phyloP scores from a whole-genome alignment of 768 basidiomycete genomes.

The Phaeotremella fagi region DNA sequence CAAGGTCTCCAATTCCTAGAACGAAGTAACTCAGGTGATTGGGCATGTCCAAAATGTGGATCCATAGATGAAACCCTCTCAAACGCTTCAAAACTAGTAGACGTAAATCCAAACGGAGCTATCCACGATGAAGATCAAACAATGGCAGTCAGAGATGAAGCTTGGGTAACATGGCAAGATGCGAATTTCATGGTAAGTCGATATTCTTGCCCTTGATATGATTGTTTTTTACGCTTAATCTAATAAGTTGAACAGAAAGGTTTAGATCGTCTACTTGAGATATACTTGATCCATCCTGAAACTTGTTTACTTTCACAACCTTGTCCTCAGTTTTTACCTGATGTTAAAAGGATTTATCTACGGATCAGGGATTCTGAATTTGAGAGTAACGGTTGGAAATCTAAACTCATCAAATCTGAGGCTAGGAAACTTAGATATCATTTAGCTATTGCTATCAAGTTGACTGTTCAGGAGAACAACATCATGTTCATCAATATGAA shows the following conservation, averaged over 20 bases:
- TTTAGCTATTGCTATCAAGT: conserved; percentile 20
- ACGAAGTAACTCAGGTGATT: not conserved
- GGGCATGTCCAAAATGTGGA: conserved; percentile 21
- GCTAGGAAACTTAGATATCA: conserved; percentile 12
- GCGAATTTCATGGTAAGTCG: conserved; percentile 11
- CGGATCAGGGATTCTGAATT: not conserved
- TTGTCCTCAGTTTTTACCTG: not conserved
- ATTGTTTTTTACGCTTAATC: no score
- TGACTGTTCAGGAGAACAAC: conserved; percentile 20
- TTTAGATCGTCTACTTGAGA: not conserved
- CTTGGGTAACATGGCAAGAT: not conserved
- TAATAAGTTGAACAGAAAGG: conserved; percentile 11
- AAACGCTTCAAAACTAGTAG: not conserved
- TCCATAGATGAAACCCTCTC: conserved; percentile 8
- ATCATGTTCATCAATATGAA: not conserved
- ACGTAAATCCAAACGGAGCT: not conserved
- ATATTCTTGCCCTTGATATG: not conserved
- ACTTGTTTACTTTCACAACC: not conserved
- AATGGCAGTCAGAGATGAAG: not conserved
- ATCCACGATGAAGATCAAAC: conserved; percentile 11
- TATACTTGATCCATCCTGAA: not conserved
- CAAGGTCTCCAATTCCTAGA: not conserved
- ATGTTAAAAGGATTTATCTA: not conserved
- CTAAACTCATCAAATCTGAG: conserved; percentile 3
- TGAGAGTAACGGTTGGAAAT: not conserved